phyloP scores from a whole-genome alignment of 129 eudicot genomes.

The Centrapalus pauciflorus region DNA sequence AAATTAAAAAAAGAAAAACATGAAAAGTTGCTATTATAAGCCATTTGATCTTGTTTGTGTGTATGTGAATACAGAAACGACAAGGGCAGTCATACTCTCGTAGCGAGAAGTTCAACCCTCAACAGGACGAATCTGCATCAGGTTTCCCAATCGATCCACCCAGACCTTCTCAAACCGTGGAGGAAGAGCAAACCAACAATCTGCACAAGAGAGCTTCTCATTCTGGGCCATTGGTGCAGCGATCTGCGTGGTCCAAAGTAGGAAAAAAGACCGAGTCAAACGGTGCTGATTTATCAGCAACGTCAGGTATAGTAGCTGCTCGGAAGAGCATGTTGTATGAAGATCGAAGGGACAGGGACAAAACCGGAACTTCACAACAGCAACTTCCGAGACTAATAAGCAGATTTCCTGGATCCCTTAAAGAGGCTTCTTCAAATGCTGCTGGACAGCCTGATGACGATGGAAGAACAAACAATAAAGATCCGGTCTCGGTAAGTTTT shows the following conservation, averaged over 20 bases:
- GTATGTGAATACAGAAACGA: constrained; percentile 54
- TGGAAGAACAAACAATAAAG: constrained; percentile 44
- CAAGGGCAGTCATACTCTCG: constrained; percentile 61
- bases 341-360: constrained; percentile 64
- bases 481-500: constrained; percentile 63
- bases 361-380: constrained; percentile 43
- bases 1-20: no score
- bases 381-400: constrained; percentile 48
- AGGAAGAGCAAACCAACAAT: constrained; percentile 36
- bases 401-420: constrained; percentile 75
- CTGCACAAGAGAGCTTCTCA: constrained; percentile 69
- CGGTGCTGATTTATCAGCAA: constrained; percentile 55
- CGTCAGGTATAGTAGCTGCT: constrained; percentile 61
- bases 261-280: constrained; percentile 62
- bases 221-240: constrained; percentile 80
- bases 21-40: no score
- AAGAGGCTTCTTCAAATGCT: constrained; percentile 53
- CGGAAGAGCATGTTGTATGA: constrained; percentile 64
- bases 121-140: constrained; percentile 81
- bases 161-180: constrained; percentile 73
- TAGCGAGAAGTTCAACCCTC: constrained; percentile 85
- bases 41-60: background rate
- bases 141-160: constrained; percentile 96
- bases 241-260: constrained; percentile 72
- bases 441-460: constrained; percentile 40